Conservation (phyloP, 2,329 filamentous ascomycete genomes). For the Mycosphaerelloides madeirae region DNA sequence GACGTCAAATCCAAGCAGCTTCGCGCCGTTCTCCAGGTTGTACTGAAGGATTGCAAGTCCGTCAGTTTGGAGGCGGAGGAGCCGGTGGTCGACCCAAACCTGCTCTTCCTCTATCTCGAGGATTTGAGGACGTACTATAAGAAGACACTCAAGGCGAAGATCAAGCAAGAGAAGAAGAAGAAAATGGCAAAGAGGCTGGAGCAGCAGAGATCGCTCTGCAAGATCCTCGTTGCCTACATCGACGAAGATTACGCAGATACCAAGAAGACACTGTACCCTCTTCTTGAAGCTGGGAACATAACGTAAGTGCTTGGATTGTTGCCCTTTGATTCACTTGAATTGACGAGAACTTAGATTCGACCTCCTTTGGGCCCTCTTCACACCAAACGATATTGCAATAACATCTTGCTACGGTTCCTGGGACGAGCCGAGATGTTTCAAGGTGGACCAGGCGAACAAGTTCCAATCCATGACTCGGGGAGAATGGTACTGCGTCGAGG, state of each 20-base stretch:
- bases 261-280: slow-evolving; percentile 74
- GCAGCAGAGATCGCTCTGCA: slow-evolving; percentile 61
- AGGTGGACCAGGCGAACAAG: slow-evolving; percentile 70
- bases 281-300: slow-evolving; percentile 76
- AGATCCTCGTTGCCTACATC: slow-evolving; percentile 70
- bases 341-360: slow-evolving; percentile 63
- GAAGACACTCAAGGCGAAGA: slow-evolving; percentile 59
- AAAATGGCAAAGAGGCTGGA: slow-evolving; percentile 57
- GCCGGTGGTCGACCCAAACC: slow-evolving; percentile 55
- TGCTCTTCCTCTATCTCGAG: slow-evolving; percentile 62
- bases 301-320: slow-evolving; percentile 39
- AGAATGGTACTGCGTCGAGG: slow-evolving; percentile 71
- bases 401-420: slow-evolving; percentile 68
- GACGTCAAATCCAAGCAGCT: slow-evolving; percentile 82
- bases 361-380: slow-evolving; percentile 82
- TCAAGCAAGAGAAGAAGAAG: slow-evolving; percentile 56
- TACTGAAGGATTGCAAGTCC: slow-evolving; percentile 73
- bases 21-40: slow-evolving; percentile 62
- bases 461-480: slow-evolving; percentile 65
- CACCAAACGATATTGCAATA: slow-evolving; percentile 76
- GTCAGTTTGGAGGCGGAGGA: slow-evolving; percentile 76
- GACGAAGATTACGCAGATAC: slow-evolving; percentile 73
- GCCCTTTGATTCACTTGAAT: too few species aligned
- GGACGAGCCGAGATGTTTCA: slow-evolving; percentile 77
- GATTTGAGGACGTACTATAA: slow-evolving; percentile 60